phyloP scores from a whole-genome alignment of 345 rosid species.

The Salix suchowensis region DNA sequence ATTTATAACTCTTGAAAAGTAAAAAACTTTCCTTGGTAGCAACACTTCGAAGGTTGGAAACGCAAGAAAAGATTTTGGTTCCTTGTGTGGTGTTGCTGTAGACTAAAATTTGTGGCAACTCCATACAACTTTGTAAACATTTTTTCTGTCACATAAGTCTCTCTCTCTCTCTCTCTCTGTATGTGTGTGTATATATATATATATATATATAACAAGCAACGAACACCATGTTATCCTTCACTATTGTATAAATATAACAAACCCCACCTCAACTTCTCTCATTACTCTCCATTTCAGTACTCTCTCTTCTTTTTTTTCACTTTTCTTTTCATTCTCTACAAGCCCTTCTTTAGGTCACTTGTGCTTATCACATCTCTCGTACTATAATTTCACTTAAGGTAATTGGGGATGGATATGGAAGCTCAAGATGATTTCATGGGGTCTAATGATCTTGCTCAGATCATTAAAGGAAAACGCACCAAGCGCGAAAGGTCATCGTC shows the following conservation, averaged over 20 bases:
- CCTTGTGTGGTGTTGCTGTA: not conserved
- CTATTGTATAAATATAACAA: not conserved
- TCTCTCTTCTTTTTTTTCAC: not conserved
- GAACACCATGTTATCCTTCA: not conserved
- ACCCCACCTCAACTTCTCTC: conserved; percentile 7
- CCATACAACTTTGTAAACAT: not conserved
- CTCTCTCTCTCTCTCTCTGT: too few relatives aligned
- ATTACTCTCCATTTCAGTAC: not conserved
- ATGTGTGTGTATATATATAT: too few relatives aligned
- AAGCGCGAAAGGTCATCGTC: conserved; percentile 68
- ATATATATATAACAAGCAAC: not conserved
- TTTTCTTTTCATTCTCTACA: not conserved
- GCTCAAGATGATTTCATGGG: conserved; percentile 15
- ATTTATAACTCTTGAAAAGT: conserved; percentile 25
- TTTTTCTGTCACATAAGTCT: not conserved
- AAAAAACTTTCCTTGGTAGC: conserved; percentile 25
- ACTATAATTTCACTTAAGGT: not conserved
- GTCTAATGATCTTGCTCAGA: conserved; percentile 16
- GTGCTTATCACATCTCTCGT: not conserved
- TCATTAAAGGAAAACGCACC: conserved; percentile 71
- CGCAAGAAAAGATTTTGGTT: conserved; percentile 9
- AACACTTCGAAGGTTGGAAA: conserved; percentile 27
- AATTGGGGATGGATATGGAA: conserved; percentile 7
- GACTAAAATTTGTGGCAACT: not conserved
- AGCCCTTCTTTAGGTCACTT: conserved; percentile 15